phyloP scores from a whole-genome alignment of 495 filamentous ascomycete genomes.

The Daldinia bambusicola region DNA sequence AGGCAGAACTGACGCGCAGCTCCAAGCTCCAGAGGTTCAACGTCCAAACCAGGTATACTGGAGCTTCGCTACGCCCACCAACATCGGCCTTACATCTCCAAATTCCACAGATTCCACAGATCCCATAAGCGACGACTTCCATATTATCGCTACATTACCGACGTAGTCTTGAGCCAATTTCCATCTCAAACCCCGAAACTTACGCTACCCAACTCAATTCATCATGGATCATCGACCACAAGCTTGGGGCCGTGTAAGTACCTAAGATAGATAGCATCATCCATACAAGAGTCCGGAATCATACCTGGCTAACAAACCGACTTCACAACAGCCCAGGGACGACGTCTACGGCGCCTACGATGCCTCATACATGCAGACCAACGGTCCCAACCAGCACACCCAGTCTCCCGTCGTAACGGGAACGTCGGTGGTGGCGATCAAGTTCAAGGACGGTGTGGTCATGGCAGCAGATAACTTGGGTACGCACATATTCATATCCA shows the following conservation, averaged over 20 bases:
- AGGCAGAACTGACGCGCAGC: conserved; percentile 51
- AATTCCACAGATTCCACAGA: no score
- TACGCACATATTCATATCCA: conserved; percentile 52
- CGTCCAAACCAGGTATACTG: conserved; percentile 30
- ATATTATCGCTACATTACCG: background rate
- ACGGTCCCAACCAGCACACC: conserved; percentile 81
- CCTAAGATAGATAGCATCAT: conserved; percentile 44
- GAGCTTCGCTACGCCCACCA: conserved; percentile 33
- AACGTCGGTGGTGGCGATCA: conserved; percentile 91
- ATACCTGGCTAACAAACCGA: conserved; percentile 14
- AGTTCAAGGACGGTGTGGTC: conserved; percentile 95
- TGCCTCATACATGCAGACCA: conserved; percentile 76
- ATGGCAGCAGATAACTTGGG: conserved; percentile 97
- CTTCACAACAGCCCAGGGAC: conserved; percentile 78
- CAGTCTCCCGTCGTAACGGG: conserved; percentile 93
- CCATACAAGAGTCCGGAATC: conserved; percentile 9
- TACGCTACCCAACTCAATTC: conserved; percentile 5
- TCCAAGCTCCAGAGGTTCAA: conserved; percentile 33
- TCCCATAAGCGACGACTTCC: conserved; percentile 12
- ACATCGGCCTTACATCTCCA: conserved; percentile 24
- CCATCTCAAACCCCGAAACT: background rate
- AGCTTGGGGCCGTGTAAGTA: conserved; percentile 91
- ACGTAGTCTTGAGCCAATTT: background rate
- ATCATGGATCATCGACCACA: conserved; percentile 94
- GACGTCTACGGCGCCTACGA: conserved; percentile 96